Percentiles rank a stretch among this genome's conserved stretches.
phyloP scores from a whole-genome alignment of 1,284 basidiomycete species.

The Irpex rosettiformis region DNA sequence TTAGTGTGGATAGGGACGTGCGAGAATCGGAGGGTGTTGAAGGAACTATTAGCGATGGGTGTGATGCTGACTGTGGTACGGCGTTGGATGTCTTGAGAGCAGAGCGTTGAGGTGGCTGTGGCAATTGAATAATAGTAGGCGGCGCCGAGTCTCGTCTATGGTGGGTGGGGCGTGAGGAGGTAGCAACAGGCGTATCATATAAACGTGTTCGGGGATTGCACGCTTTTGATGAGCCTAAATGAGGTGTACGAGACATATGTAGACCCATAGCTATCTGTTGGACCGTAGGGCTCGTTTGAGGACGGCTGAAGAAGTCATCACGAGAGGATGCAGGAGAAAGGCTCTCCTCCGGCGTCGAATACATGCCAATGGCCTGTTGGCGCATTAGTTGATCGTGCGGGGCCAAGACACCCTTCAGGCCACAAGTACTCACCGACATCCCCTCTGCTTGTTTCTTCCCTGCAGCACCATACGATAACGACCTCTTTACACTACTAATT shows the following conservation, averaged over 20 bases:
- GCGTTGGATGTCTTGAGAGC: constrained; percentile 54
- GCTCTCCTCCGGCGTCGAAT: constrained; percentile 52
- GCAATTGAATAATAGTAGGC: constrained; percentile 29
- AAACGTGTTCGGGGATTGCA: constrained; percentile 9
- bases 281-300: constrained; percentile 53
- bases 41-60: constrained; percentile 19
- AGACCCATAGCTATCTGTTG: constrained; percentile 76
- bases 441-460: constrained; percentile 30
- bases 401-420: background rate
- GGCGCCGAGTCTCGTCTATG: constrained; percentile 24
- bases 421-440: constrained; percentile 23
- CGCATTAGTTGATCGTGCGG: background rate
- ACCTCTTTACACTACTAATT: constrained; percentile 41
- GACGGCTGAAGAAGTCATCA: constrained; percentile 38
- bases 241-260: constrained; percentile 69
- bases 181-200: constrained; percentile 12
- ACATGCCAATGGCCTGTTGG: constrained; percentile 33
- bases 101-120: constrained; percentile 56
- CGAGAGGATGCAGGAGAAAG: constrained; percentile 30
- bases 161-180: constrained; percentile 20
- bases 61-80: constrained; percentile 14
- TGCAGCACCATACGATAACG: constrained; percentile 33
- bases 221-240: constrained; percentile 41
- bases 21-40: constrained; percentile 44
- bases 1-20: constrained; percentile 37